Conservation (phyloP, 352 stramenopile genomes). For the Elongisporangium anandrum region DNA sequence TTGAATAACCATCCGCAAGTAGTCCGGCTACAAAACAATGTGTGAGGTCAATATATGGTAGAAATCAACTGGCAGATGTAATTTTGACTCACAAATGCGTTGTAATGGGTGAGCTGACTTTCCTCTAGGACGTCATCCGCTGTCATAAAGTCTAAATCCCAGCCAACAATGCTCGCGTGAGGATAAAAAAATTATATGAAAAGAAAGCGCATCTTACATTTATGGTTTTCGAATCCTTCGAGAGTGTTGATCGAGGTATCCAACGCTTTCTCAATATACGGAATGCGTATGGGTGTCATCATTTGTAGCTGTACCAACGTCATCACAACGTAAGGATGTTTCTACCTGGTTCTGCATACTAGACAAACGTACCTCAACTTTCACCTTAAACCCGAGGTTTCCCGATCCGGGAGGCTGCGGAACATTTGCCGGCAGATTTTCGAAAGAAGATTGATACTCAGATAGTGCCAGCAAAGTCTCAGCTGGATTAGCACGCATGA, state of each 20-base stretch:
- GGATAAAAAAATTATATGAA: not conserved
- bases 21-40: slow-evolving; percentile 47
- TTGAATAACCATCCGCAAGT: slow-evolving; percentile 86
- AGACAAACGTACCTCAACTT: slow-evolving; percentile 62
- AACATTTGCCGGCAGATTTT: slow-evolving; percentile 42
- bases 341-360: not conserved
- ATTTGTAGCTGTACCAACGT: slow-evolving; percentile 61
- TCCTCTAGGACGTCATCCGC: slow-evolving; percentile 81
- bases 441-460: slow-evolving; percentile 80
- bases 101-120: slow-evolving; percentile 76
- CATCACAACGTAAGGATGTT: not conserved
- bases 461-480: slow-evolving; percentile 78
- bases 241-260: slow-evolving; percentile 68
- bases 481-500: slow-evolving; percentile 77
- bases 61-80: not conserved
- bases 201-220: slow-evolving; percentile 38
- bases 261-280: slow-evolving; percentile 80
- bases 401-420: slow-evolving; percentile 14
- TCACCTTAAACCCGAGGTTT: slow-evolving; percentile 66
- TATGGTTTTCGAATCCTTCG: slow-evolving; percentile 81
- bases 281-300: slow-evolving; percentile 84
- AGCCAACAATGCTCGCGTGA: not conserved
- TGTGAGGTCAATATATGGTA: slow-evolving; percentile 3
- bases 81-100: slow-evolving; percentile 57
- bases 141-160: slow-evolving; percentile 67